Evolutionary conservation across 805 yeast genomes (phyloP), one percentile per base, ranked within the genome.

Genomic region (Kazachstania psychrophila): DNA sequence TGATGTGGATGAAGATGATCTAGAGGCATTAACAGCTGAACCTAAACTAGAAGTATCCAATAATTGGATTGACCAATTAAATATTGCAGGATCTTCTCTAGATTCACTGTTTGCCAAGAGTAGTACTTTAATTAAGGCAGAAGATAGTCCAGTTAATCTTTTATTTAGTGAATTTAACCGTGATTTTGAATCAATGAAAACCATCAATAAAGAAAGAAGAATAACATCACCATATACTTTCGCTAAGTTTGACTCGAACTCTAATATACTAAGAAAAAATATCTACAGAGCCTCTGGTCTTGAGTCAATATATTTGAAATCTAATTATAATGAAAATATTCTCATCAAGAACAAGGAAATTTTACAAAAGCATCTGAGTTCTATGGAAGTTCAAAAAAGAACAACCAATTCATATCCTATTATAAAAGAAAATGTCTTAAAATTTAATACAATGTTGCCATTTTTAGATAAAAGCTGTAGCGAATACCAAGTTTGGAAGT

Each of bases 11-110:
- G 72, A 64, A 22, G 52, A 62, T 1, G 77, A 72, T 48, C 60
- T 68, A 54, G 70, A 51, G 25, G 66, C 61, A 43, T 56, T 64
- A 29, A 70, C 67, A 42, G 63, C 54, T 4, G 61, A 62, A 19
- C 69, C 77, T 1, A 53, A 64, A 20, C 60, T 75, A 28, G 71
- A 75, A 1, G 64, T 66, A 1, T 67, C 79, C 6, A 65, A 65
- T 23, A 71, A 77, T 44, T 83, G 94, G 89, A 64, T 72, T 17
- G 63, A 69, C 11, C 89, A 81, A 48, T 52, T 81, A 33, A 70
- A 68, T 32, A 48, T 79, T n/a, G 68, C 78, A 5, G 67, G 54
- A 9, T 53, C 37, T 1, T 40, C 51, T 9, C 23, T 42, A 10
- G 42, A 42, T 16, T 56, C 65, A 2, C 45, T 58, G 0, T 68